Conservation (phyloP, 139 green algal species). For the Tetradesmus obliquus region DNA sequence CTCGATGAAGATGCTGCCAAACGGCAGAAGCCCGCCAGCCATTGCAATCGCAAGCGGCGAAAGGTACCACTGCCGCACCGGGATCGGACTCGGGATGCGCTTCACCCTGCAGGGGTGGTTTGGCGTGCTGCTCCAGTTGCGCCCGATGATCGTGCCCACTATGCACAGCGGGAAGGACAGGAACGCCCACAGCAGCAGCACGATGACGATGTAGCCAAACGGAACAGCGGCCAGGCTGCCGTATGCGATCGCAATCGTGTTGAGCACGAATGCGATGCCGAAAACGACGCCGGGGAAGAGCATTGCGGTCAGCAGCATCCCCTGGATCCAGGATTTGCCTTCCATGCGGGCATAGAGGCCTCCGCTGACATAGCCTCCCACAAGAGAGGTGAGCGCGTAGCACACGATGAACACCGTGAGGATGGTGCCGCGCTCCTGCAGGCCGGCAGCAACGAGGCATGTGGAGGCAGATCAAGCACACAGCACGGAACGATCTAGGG, state of each 20-base stretch:
- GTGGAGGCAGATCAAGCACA: not conserved
- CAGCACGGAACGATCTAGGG: too few relatives aligned
- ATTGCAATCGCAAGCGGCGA: conserved; percentile 76
- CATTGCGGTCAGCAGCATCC: conserved; percentile 90
- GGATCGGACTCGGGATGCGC: conserved; percentile 95
- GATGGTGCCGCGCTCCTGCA: conserved; percentile 87
- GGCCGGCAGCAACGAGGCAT: not conserved
- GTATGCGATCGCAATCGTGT: conserved; percentile 97
- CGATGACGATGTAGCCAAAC: conserved; percentile 91
- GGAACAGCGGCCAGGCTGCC: conserved; percentile 91
- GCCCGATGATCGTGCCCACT: conserved; percentile 83
- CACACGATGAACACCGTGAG: conserved; percentile 95
- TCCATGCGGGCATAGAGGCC: conserved; percentile 90
- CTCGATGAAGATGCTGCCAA: conserved; percentile 99
- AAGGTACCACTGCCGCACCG: conserved; percentile 93
- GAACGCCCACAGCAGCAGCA: conserved; percentile 95
- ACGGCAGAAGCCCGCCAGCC: conserved; percentile 93
- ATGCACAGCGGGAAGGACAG: conserved; percentile 95
- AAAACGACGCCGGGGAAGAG: conserved; percentile 80
- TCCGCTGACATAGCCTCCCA: conserved; percentile 81
- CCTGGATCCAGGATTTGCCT: conserved; percentile 91
- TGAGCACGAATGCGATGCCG: conserved; percentile 91
- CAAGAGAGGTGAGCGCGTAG: conserved; percentile 93
- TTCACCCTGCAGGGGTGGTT: conserved; percentile 90
- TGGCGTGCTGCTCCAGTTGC: conserved; percentile 69